phyloP scores from a whole-genome alignment of 768 basidiomycete genomes.

The Lactarius vividus region DNA sequence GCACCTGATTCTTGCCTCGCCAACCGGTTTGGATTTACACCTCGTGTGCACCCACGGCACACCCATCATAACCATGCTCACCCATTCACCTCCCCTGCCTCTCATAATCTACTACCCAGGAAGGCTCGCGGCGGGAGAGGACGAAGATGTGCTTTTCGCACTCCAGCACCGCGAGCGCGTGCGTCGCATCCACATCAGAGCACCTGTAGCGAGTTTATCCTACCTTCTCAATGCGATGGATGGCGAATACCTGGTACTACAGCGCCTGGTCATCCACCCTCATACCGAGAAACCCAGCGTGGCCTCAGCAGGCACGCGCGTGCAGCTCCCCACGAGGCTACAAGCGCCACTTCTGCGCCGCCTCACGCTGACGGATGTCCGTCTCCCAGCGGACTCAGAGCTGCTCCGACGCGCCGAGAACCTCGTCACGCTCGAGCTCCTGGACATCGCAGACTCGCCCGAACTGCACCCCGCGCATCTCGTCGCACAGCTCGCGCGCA shows the following conservation, averaged over 20 bases:
- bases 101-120: constrained; percentile 6
- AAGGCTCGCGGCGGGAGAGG: neutral
- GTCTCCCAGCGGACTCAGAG: neutral
- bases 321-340: neutral
- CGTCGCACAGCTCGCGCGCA: neutral
- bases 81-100: constrained; percentile 8
- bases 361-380: constrained; percentile 3
- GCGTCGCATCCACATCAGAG: neutral
- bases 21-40: neutral
- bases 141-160: neutral
- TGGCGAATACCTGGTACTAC: constrained; percentile 3
- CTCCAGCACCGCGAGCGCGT: constrained; percentile 12
- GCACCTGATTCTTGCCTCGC: neutral
- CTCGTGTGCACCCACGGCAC: constrained; percentile 10
- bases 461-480: neutral
- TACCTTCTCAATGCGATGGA: constrained; percentile 1
- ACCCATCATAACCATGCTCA: constrained; percentile 3
- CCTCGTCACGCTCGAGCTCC: neutral
- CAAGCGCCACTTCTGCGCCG: neutral
- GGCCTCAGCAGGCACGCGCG: neutral
- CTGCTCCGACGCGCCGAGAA: neutral
- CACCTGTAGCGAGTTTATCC: neutral
- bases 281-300: neutral
- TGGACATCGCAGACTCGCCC: neutral
- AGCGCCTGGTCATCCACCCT: neutral